phyloP scores from a whole-genome alignment of 2,329 filamentous ascomycete species.

The Aspergillus uvarum region DNA sequence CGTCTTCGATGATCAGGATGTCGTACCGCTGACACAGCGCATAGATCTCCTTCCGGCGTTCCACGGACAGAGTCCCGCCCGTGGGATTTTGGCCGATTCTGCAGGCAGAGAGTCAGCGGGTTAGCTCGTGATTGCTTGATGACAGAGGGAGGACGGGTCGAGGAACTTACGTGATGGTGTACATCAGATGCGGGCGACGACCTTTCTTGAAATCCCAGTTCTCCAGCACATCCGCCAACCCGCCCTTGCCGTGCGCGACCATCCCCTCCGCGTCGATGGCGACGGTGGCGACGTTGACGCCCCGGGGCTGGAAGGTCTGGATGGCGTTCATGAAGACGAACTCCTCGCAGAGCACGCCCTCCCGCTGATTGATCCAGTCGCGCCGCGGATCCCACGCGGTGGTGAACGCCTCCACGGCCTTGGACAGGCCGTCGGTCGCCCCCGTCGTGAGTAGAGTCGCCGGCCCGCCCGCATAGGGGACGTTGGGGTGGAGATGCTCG shows the following conservation, averaged over 20 bases:
- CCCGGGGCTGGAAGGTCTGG: constrained; percentile 64
- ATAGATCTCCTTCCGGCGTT: constrained; percentile 77
- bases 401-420: constrained; percentile 71
- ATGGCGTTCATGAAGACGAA: constrained; percentile 80
- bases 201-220: constrained; percentile 79
- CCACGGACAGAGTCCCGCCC: constrained; percentile 68
- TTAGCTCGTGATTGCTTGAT: constrained; percentile 6
- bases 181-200: constrained; percentile 77
- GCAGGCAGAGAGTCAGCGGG: background rate
- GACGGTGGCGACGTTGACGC: constrained; percentile 71
- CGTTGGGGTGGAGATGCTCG: constrained; percentile 74
- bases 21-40: constrained; percentile 78
- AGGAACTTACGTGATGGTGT: constrained; percentile 76
- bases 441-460: constrained; percentile 79
- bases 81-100: constrained; percentile 91
- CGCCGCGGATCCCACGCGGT: constrained; percentile 71
- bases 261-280: constrained; percentile 79
- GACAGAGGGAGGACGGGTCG: background rate
- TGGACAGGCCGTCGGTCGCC: constrained; percentile 80
- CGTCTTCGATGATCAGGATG: constrained; percentile 88
- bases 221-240: constrained; percentile 72
- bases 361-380: constrained; percentile 66
- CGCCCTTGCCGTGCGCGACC: constrained; percentile 68
- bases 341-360: constrained; percentile 75
- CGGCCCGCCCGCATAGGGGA: constrained; percentile 73